Conservation (phyloP, 352 stramenopile species). For the Salisapilia sapeloensis region DNA sequence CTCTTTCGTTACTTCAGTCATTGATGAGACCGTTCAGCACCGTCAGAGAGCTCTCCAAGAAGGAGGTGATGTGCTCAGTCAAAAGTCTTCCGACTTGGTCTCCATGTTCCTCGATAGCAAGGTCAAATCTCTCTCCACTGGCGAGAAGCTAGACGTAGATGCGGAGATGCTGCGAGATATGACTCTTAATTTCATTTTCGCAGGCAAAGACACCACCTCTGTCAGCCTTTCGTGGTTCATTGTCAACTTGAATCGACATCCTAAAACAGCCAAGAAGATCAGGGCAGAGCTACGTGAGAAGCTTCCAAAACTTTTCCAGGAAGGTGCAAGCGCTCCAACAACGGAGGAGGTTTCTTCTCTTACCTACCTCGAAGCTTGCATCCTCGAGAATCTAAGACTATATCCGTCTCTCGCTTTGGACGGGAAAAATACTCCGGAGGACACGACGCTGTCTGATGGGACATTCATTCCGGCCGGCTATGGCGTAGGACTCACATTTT, state of each 20-base stretch:
- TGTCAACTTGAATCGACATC: conserved; percentile 58
- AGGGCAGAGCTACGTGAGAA: conserved; percentile 17
- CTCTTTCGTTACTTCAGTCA: conserved; percentile 22
- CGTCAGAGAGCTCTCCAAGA: conserved; percentile 8
- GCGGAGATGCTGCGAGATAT: conserved; percentile 38
- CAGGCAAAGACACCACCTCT: conserved; percentile 55
- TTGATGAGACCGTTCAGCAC: conserved; percentile 18
- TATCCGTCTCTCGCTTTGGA: conserved; percentile 26
- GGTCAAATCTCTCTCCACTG: conserved; percentile 9
- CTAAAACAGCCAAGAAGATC: conserved; percentile 19
- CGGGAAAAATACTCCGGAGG: conserved; percentile 13
- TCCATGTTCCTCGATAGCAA: conserved; percentile 22
- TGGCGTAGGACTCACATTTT: conserved; percentile 18
- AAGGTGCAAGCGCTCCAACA: conserved; percentile 8
- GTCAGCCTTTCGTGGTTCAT: conserved; percentile 58
- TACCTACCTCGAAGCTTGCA: conserved; percentile 34
- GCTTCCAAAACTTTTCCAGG: conserved; percentile 9
- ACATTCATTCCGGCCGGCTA: conserved; percentile 27
- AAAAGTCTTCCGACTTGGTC: conserved; percentile 12
- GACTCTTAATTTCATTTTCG: conserved; percentile 62
- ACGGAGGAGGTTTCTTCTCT: conserved; percentile 30
- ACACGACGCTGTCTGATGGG: conserved; percentile 36
- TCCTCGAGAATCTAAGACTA: conserved; percentile 48
- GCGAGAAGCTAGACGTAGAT: conserved; percentile 7
- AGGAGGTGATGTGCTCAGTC: conserved; percentile 2